Evolutionary conservation across 2,329 filamentous ascomycete genomes (phyloP), one percentile per base, ranked within the genome.

Genomic region (Fusarium burgessii): DNA sequence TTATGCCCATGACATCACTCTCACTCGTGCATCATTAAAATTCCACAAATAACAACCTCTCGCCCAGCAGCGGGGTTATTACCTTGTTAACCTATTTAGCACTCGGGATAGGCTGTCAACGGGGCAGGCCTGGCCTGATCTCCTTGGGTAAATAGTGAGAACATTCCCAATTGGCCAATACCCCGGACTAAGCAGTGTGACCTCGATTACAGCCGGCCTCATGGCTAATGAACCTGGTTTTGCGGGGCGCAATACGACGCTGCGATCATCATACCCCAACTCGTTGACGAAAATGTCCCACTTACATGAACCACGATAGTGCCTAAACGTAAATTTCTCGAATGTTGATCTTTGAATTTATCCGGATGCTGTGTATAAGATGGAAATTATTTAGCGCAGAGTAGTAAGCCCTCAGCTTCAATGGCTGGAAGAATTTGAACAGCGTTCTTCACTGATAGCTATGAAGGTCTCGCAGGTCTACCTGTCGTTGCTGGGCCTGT

Each of bases 221-320:
- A 10, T 60, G 66, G 66, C 66, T 69, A 69, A 65, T 69, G 7
- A 68, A 55, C 65, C 65, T 51, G 59, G 59, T 45, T 60, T 58
- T 20, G 57, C 50, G 65, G 65, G 66, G 52, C 50, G 2, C 9
- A 15, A 60, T 69, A 15, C 65, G 4, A 69, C 66, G 6, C 15
- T 65, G 5, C 10, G 65, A 45, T 67, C 62, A 67, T 67, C 64
- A 54, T 69, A 18, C 47, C 67, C 51, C 32, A 32, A 38, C 46
- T 33, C 36, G 45, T 25, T 25, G 3, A n/a, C 14, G n/a, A 25
- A 33, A 35, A 29, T 58, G 62, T 67, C 60, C 56, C 63, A 49
- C 47, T 67, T 66, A n/a, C 40, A 55, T 29, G 17, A 54, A 51
- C 36, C 36, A 35, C 45, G 36, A 65, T 49, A 66, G 35, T 42